Percentiles rank a stretch among this genome's conserved stretches.
Conservation (phyloP, 805 yeast species). For the Candida gorgasii region DNA sequence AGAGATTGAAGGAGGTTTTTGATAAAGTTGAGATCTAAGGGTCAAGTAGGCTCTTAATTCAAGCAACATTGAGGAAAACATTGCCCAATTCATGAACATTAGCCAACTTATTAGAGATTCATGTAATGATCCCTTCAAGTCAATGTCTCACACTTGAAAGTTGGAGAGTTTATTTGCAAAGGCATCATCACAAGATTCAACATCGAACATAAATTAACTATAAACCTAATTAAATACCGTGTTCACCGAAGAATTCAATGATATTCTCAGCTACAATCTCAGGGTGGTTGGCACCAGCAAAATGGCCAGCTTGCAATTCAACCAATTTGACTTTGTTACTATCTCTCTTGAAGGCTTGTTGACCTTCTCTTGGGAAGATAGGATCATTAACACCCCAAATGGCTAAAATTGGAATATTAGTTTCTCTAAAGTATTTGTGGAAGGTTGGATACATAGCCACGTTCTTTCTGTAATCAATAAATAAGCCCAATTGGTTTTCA, state of each 20-base stretch:
- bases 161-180: no score
- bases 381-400: constrained; percentile 45
- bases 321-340: constrained; percentile 25
- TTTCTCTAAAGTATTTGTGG: constrained; percentile 31
- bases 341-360: constrained; percentile 38
- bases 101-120: no score
- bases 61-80: no score
- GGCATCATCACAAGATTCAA: no score
- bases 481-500: constrained; percentile 32
- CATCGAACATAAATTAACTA: no score
- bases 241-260: constrained; percentile 17
- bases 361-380: constrained; percentile 37
- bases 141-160: no score
- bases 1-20: no score
- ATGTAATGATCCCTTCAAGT: no score
- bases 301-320: constrained; percentile 38
- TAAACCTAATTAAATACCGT: background rate
- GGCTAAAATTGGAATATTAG: constrained; percentile 35
- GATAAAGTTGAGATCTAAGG: no score
- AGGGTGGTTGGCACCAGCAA: constrained; percentile 33
- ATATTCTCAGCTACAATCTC: constrained; percentile 31
- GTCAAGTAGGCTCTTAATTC: no score
- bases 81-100: no score
- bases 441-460: constrained; percentile 35
- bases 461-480: constrained; percentile 37